phyloP scores from a whole-genome alignment of 1,284 basidiomycete species.

The Polyporus tsugae region DNA sequence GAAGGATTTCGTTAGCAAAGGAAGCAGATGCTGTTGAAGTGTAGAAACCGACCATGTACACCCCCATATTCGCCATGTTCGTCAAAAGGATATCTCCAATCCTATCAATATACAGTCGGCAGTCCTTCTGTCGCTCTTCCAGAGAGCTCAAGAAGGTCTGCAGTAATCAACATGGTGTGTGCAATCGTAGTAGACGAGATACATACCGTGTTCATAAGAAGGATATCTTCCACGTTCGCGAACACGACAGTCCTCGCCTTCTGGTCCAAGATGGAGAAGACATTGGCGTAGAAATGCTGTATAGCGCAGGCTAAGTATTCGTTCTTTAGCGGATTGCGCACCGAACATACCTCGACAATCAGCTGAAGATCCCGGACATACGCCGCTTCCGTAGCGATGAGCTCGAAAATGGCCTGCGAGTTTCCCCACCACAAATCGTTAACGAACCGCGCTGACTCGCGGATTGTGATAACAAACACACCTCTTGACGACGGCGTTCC shows the following conservation, averaged over 20 bases:
- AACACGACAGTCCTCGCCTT: slow-evolving; percentile 89
- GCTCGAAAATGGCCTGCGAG: slow-evolving; percentile 83
- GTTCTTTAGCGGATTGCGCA: too few species aligned
- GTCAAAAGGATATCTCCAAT: slow-evolving; percentile 87
- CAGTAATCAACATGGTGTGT: slow-evolving; percentile 11
- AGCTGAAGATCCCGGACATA: slow-evolving; percentile 93
- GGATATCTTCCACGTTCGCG: slow-evolving; percentile 91
- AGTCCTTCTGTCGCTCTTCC: slow-evolving; percentile 91
- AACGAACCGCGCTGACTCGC: background rate
- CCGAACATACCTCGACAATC: slow-evolving; percentile 77
- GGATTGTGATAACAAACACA: slow-evolving; percentile 42
- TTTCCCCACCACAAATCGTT: background rate
- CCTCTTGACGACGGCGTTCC: slow-evolving; percentile 91
- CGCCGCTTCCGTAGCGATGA: slow-evolving; percentile 87
- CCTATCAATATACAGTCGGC: slow-evolving; percentile 87
- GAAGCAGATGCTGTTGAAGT: too few species aligned
- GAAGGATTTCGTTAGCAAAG: slow-evolving; percentile 7
- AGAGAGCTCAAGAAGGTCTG: slow-evolving; percentile 85
- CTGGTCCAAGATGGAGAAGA: slow-evolving; percentile 78
- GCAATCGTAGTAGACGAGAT: slow-evolving; percentile 12
- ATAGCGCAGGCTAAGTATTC: background rate
- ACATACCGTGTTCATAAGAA: slow-evolving; percentile 85
- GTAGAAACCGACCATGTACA: slow-evolving; percentile 73
- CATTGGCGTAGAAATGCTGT: slow-evolving; percentile 83
- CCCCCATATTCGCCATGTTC: slow-evolving; percentile 79